Evolutionary conservation across 2,329 filamentous ascomycete species (phyloP).

Genomic region (Phaeomoniella chlamydospora): DNA sequence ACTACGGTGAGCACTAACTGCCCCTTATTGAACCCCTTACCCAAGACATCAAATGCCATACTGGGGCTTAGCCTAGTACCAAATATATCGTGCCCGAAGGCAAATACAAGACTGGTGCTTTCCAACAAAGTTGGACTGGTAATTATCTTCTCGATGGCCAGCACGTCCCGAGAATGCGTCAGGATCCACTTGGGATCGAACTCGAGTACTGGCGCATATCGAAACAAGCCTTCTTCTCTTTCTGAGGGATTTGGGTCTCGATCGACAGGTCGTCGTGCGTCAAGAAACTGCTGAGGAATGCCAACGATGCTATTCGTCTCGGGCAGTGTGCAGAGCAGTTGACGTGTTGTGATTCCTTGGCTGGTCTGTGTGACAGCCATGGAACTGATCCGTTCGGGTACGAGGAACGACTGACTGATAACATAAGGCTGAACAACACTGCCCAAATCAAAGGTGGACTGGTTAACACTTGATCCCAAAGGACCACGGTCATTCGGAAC

Average conservation of each 20-base stretch:
- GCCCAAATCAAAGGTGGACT: conserved; percentile 60
- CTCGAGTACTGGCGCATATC: conserved; percentile 63
- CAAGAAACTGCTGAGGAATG: conserved; percentile 64
- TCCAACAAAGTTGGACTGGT: conserved; percentile 69
- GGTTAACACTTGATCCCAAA: conserved; percentile 53
- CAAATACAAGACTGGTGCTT: conserved; percentile 81
- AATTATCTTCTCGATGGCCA: conserved; percentile 60
- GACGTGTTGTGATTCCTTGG: conserved; percentile 77
- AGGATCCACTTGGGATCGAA: conserved; percentile 71
- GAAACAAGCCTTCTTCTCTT: conserved; percentile 66
- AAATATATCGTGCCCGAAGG: conserved; percentile 74
- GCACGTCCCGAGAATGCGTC: conserved; percentile 67
- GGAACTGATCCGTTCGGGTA: conserved; percentile 62
- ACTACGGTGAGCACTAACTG: conserved; percentile 72
- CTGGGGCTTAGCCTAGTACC: conserved; percentile 78
- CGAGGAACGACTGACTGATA: conserved; percentile 64
- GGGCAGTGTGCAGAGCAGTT: conserved; percentile 66
- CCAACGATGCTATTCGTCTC: conserved; percentile 60
- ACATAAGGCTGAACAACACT: conserved; percentile 55
- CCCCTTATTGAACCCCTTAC: conserved; percentile 84
- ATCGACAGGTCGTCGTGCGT: conserved; percentile 73
- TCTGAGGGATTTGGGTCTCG: conserved; percentile 71
- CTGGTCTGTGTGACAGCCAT: conserved; percentile 77
- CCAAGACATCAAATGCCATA: conserved; percentile 79
- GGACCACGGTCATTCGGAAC: conserved; percentile 72